Evolutionary conservation across 331 rosid genomes (phyloP), one percentile per base, ranked within the genome.

Genomic region (Prunus yedoensis): DNA sequence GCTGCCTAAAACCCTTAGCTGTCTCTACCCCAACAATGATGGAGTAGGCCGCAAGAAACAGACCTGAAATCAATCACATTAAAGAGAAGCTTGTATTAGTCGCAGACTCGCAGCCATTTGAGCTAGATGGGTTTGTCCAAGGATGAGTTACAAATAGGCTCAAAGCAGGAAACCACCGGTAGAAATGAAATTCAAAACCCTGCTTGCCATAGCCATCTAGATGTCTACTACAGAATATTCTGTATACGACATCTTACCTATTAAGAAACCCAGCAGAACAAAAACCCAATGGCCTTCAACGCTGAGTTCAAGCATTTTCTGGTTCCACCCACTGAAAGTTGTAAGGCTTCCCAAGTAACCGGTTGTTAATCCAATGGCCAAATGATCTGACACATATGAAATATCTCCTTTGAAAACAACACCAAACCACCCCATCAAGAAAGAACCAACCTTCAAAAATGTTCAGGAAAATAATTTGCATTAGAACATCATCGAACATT

Each of bases 371-470:
- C 91, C 95, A 58, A 94, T 85, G 30, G 91, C 85, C 35, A 94
- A 82, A 88, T 86, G 86, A 77, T 94, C 90, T 28, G 99, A 92
- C 58, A 85, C 71, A 1, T 57, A 45, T 45, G 88, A 79, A 75
- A 92, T 90, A 75, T 92, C 89, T 60, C 64, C 83, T 84, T 94
- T 90, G 87, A 92, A 92, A 62, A 84, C 95, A 71, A 89, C 85
- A 67, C 99, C 97, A 66, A 82, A 90, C 99, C 96, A 90, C 59
- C 99, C 96, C 99, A 94, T 94, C 53, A 90, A 80, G 83, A 94
- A 92, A 21, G 93, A 94, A 68, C 96, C 97, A 59, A 91, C 83
- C 96, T 90, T 74, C 32, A 78, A 79, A 30, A 59, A 73, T 63
- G 69, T 84, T 14, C 30, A 30, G 5, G 43, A 60, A 28, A 27